Evolutionary conservation across 495 filamentous ascomycete genomes (phyloP).

Genomic region (Hyphodiscus hymeniophilus): DNA sequence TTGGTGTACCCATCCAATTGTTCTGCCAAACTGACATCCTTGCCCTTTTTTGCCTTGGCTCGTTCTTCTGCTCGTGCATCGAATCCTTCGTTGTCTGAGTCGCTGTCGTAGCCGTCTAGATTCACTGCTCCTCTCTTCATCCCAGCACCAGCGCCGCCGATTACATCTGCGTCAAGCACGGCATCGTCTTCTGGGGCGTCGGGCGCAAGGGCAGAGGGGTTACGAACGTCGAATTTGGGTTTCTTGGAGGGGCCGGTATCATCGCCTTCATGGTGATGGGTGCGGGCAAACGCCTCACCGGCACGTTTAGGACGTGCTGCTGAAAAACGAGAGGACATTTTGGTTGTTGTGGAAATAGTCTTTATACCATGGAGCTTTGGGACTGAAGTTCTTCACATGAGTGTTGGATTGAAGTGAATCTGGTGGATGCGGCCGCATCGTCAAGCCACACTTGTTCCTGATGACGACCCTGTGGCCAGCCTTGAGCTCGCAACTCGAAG

Average conservation of each 20-base stretch:
- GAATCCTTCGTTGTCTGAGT: slow-evolving; percentile 89
- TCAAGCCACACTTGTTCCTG: not conserved
- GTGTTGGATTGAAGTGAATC: no score
- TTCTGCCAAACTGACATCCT: slow-evolving; percentile 33
- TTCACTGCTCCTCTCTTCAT: slow-evolving; percentile 89
- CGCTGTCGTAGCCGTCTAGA: slow-evolving; percentile 92
- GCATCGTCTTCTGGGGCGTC: slow-evolving; percentile 68
- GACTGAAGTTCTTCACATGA: no score
- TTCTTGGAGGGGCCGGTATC: slow-evolving; percentile 58
- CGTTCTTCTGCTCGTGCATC: slow-evolving; percentile 56
- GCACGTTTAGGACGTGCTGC: slow-evolving; percentile 74
- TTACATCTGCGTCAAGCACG: slow-evolving; percentile 83
- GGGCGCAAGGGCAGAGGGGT: slow-evolving; percentile 81
- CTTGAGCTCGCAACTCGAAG: slow-evolving; percentile 3
- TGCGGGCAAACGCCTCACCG: slow-evolving; percentile 69
- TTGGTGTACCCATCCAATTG: slow-evolving; percentile 36
- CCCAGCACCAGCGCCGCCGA: slow-evolving; percentile 67
- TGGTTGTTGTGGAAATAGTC: not conserved
- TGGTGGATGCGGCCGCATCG: not conserved
- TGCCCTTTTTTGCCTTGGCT: slow-evolving; percentile 40
- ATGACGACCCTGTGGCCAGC: not conserved
- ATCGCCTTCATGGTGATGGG: slow-evolving; percentile 52
- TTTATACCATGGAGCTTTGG: no score
- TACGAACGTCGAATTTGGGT: slow-evolving; percentile 89
- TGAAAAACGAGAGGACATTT: slow-evolving; percentile 54